phyloP scores from a whole-genome alignment of 2,329 filamentous ascomycete genomes.

The Cladosporium sp. region DNA sequence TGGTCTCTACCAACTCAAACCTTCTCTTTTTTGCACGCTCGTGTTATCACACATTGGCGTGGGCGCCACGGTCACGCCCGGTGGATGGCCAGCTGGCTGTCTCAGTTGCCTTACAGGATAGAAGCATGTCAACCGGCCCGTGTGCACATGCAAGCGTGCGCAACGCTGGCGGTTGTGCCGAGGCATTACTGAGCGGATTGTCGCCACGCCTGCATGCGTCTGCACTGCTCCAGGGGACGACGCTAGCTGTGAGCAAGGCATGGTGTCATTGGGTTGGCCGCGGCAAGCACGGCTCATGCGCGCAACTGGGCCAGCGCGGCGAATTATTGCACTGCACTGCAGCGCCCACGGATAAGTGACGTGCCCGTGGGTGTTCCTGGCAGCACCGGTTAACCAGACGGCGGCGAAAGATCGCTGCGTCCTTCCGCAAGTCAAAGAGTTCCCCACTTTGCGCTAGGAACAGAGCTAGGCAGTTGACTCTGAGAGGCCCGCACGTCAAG shows the following conservation, averaged over 20 bases:
- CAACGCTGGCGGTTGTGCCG: not conserved
- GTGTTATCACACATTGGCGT: not conserved
- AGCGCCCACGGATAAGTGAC: not conserved
- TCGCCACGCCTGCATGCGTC: not conserved
- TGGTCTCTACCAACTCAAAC: not conserved
- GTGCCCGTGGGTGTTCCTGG: constrained; percentile 1
- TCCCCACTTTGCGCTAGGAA: constrained; percentile 2
- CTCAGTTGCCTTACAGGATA: not conserved
- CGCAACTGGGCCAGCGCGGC: not conserved
- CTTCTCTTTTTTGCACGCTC: not conserved
- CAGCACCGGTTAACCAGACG: not conserved
- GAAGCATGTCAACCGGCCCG: constrained; percentile 2
- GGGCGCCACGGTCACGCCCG: no score
- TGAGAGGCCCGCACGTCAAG: not conserved
- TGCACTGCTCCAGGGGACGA: not conserved
- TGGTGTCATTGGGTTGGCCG: not conserved
- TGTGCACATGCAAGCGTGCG: constrained; percentile 1
- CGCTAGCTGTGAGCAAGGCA: not conserved
- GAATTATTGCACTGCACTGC: not conserved
- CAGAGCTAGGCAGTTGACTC: constrained; percentile 9
- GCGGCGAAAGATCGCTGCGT: not conserved
- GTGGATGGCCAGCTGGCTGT: not conserved
- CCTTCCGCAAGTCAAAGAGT: constrained; percentile 9
- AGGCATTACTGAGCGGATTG: not conserved
- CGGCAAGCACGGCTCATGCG: not conserved